phyloP scores from a whole-genome alignment of 148 eudicot genomes.

The Suaeda aralocaspica region DNA sequence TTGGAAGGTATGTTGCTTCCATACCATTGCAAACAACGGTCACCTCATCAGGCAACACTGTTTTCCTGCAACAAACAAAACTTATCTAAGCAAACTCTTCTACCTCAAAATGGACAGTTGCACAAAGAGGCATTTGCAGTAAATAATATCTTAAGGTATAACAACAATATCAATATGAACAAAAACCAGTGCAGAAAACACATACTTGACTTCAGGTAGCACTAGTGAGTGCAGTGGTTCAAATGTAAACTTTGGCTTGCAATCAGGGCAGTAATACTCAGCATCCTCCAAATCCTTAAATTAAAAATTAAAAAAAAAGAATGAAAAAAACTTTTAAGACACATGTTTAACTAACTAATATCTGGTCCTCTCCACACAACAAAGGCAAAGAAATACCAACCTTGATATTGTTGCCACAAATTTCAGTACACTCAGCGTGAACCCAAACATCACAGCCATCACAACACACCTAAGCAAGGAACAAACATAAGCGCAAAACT shows the following conservation, averaged over 20 bases:
- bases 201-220: constrained; percentile 44
- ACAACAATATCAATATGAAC: not conserved
- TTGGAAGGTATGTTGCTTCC: constrained; percentile 67
- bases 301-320: constrained; percentile 1
- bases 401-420: constrained; percentile 62
- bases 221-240: constrained; percentile 30
- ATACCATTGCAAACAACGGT: constrained; percentile 77
- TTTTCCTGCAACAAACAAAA: constrained; percentile 30
- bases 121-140: not conserved
- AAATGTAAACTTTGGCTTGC: constrained; percentile 48
- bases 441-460: constrained; percentile 98
- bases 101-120: not conserved
- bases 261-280: constrained; percentile 82
- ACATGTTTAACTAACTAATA: not conserved
- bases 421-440: constrained; percentile 82
- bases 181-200: not conserved
- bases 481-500: constrained; percentile 9
- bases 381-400: constrained; percentile 30
- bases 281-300: constrained; percentile 47
- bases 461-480: constrained; percentile 66
- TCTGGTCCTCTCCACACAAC: constrained; percentile 5
- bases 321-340: constrained; percentile 4
- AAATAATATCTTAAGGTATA: not conserved
- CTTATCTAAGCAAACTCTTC: constrained; percentile 1
- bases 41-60: constrained; percentile 43